Evolutionary conservation across 2,329 filamentous ascomycete genomes (phyloP), one percentile per base, ranked within the genome.

Genomic region (Fusarium sp.): DNA sequence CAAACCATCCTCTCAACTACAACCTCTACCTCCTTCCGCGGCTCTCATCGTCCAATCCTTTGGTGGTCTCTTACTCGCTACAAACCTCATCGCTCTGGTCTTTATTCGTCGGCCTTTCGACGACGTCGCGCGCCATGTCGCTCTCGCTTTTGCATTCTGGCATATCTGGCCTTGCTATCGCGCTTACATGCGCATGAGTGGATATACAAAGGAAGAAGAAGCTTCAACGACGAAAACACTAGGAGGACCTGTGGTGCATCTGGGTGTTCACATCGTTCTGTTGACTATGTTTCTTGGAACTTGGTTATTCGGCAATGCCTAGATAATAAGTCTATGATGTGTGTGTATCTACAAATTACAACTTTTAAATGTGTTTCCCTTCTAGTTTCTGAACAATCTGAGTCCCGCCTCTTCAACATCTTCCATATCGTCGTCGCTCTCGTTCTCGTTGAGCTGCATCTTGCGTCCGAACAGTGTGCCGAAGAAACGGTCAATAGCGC

Each of bases 401-500:
- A 90, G 76, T 2, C 85, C 86, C 30, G 83, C 83, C 69, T 86
- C 87, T 67, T 88, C 87, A 18, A 85, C 82, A 63, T 84, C 84
- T 49, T 83, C 83, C 79, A 84, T 85, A 65, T 85, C 86, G 29
- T 86, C 85, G 18, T 82, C 83, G 7, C 78, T 83, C 56, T 84
- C 83, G 3, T 86, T 85, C 76, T 93, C 91, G 47, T 87, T 85
- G 59, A 94, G 81, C 73, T 86, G 83, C 77, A 91, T 85, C 78
- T 89, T 90, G 75, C 91, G 90, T 0, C 92, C 92, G 70, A 95
- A 88, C 69, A 95, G 80, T 27, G 91, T 91, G 16, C 90, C 90
- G 77, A 95, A 95, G 79, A 95, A 89, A 61, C 89, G 82, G 74
- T 96, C 93, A 63, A 94, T 89, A 59, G 95, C 94, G 64, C 89